Evolutionary conservation across 2,329 filamentous ascomycete genomes (phyloP), one percentile per base, ranked within the genome.

Genomic region (Myriosclerotinia scirpicola): DNA sequence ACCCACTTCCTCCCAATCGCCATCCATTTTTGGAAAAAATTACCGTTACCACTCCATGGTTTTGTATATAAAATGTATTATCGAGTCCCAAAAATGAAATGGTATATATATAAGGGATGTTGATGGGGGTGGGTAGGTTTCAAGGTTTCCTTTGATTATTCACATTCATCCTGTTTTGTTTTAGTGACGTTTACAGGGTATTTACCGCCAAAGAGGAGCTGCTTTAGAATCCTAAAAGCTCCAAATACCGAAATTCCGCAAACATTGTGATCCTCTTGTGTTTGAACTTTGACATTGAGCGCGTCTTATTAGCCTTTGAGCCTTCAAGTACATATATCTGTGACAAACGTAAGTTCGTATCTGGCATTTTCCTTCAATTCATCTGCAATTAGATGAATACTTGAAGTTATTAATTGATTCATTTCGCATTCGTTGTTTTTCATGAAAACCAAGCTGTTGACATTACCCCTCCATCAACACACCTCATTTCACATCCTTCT

Each of bases 1-100:
- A 80, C 83, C 75, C 79, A 85, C 86, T 83, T 89, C 85, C 79
- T 87, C 85, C 86, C 86, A 89, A 78, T 88, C 86, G 78, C 82
- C 84, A 79, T 89, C 86, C 86, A 88, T 88, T 9, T 26, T 40
- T 62, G 48, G 56, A 61, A n/a, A 30, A 53, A 44, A 42, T 54
- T 26, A 26, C 30, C 22, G 30, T 55, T 66, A 66, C 64, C 50
- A 66, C 42, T 36, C 58, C 64, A 66, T 66, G n/a, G 63, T 53
- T 65, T 20, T 65, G 46, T 65, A 53, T 60, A 65, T 52, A 53
- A 59, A 60, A 60, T 42, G 22, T 52, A 59, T 58, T 40, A 36
- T 30, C 8, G 46, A 52, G 26, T 14, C 15, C 54, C 63, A 52
- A 65, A 40, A 46, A 22, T 2, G 26, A 42, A 55, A 52, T 26